Conservation (phyloP, 2,329 filamentous ascomycete genomes). For the Trichoderma pleuroti region DNA sequence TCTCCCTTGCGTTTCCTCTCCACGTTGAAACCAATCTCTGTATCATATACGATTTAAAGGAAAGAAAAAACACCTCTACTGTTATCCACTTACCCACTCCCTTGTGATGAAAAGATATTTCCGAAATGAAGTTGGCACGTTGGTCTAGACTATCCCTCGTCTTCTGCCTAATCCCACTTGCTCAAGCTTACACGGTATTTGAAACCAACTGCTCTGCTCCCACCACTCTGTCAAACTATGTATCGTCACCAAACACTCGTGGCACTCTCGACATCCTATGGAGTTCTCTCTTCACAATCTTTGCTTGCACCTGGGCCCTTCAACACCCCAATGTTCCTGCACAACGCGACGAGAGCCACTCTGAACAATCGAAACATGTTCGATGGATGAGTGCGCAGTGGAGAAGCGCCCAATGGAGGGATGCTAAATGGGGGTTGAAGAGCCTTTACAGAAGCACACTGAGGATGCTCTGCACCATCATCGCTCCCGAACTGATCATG, state of each 20-base stretch:
- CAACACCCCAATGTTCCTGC: neutral
- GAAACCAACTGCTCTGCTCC: neutral
- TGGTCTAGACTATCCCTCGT: rapidly evolving
- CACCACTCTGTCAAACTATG: neutral
- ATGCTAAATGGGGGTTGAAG: neutral
- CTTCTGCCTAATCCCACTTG: neutral
- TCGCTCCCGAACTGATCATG: neutral
- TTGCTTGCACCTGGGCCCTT: neutral
- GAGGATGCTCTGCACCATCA: neutral
- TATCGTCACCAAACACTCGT: neutral
- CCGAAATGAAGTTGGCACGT: neutral
- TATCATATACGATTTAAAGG: too few species aligned
- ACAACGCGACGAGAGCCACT: neutral
- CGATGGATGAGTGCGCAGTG: neutral
- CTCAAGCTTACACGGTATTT: neutral
- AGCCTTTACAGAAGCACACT: neutral
- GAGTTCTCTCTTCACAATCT: neutral
- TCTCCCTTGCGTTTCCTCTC: too few species aligned
- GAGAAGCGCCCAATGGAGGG: neutral
- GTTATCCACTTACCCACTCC: too few species aligned
- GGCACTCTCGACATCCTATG: neutral
- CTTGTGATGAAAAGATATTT: too few species aligned
- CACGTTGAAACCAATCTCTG: too few species aligned
- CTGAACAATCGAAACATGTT: neutral
- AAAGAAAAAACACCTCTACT: too few species aligned